Evolutionary conservation across 2,329 filamentous ascomycete species (phyloP).

Genomic region (Verticillium dahliae): DNA sequence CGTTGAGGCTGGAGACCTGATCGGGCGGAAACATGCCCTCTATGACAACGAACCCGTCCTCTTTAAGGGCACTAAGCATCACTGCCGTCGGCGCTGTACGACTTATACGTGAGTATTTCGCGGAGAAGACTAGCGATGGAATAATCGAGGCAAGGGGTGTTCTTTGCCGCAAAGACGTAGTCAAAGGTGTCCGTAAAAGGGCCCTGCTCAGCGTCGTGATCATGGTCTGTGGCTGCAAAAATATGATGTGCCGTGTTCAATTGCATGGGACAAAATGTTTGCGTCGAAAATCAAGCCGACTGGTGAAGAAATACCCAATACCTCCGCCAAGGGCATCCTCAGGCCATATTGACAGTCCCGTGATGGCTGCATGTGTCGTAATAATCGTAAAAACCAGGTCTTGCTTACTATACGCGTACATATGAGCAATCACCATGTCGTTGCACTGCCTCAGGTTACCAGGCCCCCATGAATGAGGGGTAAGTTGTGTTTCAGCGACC

Average conservation of each 20-base stretch:
- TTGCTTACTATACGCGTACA: background rate
- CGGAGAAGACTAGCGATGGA: background rate
- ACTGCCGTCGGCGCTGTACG: background rate
- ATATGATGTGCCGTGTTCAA: background rate
- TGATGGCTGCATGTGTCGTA: background rate
- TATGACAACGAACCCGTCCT: conserved; percentile 11
- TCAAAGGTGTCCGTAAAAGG: background rate
- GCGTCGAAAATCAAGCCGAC: too few species aligned
- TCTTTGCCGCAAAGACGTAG: background rate
- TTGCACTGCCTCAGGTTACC: background rate
- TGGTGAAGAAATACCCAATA: background rate
- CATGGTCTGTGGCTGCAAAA: background rate
- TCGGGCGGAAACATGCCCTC: conserved; percentile 2
- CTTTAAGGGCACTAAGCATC: background rate
- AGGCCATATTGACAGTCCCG: background rate
- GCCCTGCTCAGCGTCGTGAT: background rate
- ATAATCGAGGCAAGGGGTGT: background rate
- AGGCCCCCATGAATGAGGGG: too few species aligned
- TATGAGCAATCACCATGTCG: too few species aligned
- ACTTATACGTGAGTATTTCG: background rate
- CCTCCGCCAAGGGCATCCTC: background rate
- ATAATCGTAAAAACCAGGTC: background rate
- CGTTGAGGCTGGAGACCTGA: conserved; percentile 5
- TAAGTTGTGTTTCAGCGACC: background rate
- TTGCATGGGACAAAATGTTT: background rate